Evolutionary conservation across 139 green algal genomes (phyloP), one percentile per base, ranked within the genome.

Genomic region (Tetradesmus obliquus): DNA sequence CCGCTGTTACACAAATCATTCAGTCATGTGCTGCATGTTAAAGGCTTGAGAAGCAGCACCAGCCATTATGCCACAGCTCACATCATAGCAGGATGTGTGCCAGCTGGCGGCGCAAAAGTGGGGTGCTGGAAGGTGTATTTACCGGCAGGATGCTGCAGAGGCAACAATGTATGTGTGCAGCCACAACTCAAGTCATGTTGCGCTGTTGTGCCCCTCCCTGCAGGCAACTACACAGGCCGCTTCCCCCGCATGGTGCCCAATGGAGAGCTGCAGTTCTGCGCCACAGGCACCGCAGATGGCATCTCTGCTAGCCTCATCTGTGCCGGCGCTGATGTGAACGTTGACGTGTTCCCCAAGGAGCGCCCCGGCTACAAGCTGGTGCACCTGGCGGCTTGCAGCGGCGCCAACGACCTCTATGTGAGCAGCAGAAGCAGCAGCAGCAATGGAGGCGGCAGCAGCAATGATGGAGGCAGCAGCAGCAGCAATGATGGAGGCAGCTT

Each of bases 191-290:
- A 45, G 32, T 45, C 32, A 45, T 45, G 32, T 45, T 45, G 32
- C 32, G 32, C 32, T 71, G 57, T 9, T 71, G 60, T 13, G 2
- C 19, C 2, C 8, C 8, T 13, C 2, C 76, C 9, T 54, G 76
- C 76, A 83, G 76, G 76, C 76, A 83, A 83, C 76, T 53, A 83
- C 76, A 83, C 76, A 83, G 76, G 76, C 32, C 24, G 32, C 76
- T 83, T 83, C 76, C 24, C 24, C 5, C 24, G 76, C 32, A 83
- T 54, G 24, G 76, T 83, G 24, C 76, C 76, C 5, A 54, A 54
- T 10, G 76, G 76, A 9, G 9, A 51, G 24, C 76, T 83, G 24
- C 24, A 55, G 76, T 83, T 55, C 76, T 83, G 76, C 17, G 24
- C 45, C 3, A 12, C 17, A 3, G 76, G 32, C 76, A 51, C 32